Evolutionary conservation across 164 flowering plant genomes (phyloP).

Genomic region (Stephania cephalantha): DNA sequence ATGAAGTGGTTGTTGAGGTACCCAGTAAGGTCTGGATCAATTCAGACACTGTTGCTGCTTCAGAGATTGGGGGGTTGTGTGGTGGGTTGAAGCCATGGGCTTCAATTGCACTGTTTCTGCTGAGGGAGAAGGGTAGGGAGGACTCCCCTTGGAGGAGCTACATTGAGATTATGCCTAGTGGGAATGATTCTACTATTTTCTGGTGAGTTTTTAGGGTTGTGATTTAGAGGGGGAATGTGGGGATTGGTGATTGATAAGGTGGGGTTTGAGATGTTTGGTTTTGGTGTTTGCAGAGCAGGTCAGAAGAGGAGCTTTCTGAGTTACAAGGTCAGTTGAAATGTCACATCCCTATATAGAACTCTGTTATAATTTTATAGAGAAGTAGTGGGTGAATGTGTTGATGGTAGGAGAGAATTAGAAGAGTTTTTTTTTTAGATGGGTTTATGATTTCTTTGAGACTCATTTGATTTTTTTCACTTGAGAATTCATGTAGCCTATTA

Average conservation of each 20-base stretch:
- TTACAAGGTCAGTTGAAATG: slow-evolving; percentile 52
- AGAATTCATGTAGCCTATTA: background rate
- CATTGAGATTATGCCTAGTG: slow-evolving; percentile 59
- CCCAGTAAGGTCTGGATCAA: slow-evolving; percentile 83
- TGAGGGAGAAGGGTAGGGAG: slow-evolving; percentile 52
- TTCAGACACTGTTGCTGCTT: slow-evolving; percentile 63
- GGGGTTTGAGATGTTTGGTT: slow-evolving; percentile 17
- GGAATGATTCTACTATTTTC: slow-evolving; percentile 66
- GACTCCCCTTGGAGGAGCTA: slow-evolving; percentile 64
- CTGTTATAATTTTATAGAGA: background rate
- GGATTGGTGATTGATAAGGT: slow-evolving; percentile 11
- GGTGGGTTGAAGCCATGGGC: slow-evolving; percentile 83
- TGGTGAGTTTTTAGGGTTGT: slow-evolving; percentile 51
- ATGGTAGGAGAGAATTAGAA: too few relatives aligned
- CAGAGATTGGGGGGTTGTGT: slow-evolving; percentile 73
- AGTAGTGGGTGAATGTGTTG: background rate
- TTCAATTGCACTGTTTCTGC: slow-evolving; percentile 74
- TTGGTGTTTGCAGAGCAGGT: slow-evolving; percentile 83
- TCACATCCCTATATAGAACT: background rate
- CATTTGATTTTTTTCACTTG: background rate
- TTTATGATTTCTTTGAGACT: background rate
- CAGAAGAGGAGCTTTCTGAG: slow-evolving; percentile 93
- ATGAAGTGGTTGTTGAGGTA: slow-evolving; percentile 82
- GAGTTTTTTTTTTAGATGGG: too few relatives aligned
- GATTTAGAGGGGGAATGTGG: background rate